Conservation (phyloP, 2,329 filamentous ascomycete genomes). For the Apiospora koreana region DNA sequence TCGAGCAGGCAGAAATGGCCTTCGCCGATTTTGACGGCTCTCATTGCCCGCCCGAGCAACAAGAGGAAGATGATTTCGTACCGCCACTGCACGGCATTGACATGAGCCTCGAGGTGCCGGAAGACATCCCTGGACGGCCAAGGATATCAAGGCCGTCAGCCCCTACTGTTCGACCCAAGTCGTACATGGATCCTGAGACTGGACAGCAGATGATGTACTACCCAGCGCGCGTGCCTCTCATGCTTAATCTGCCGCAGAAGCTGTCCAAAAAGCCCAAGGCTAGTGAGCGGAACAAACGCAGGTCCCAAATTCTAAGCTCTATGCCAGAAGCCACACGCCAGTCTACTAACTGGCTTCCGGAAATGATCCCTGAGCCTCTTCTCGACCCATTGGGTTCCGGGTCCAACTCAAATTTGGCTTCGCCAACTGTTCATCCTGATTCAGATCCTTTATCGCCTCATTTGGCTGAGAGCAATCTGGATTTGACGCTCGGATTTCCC, state of each 20-base stretch:
- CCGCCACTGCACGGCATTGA: constrained; percentile 23
- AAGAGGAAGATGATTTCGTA: constrained; percentile 22
- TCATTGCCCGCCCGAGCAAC: constrained; percentile 63
- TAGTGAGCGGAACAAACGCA: constrained; percentile 65
- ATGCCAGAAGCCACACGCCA: constrained; percentile 50
- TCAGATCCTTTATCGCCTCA: not conserved
- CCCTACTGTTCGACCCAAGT: constrained; percentile 45
- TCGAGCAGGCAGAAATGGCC: constrained; percentile 63
- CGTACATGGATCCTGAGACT: constrained; percentile 64
- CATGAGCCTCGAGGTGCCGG: constrained; percentile 19
- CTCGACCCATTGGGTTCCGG: constrained; percentile 35
- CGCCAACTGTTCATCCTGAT: constrained; percentile 14
- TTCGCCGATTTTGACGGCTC: constrained; percentile 84
- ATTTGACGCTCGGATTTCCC: not conserved
- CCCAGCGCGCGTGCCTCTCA: constrained; percentile 88
- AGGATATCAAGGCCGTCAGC: constrained; percentile 35
- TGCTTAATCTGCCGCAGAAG: constrained; percentile 89
- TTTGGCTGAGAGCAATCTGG: not conserved
- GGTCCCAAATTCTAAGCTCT: constrained; percentile 70
- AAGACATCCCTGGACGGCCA: constrained; percentile 22
- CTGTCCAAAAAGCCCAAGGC: constrained; percentile 73
- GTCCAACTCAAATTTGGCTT: constrained; percentile 18
- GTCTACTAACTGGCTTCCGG: constrained; percentile 32
- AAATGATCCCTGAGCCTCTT: constrained; percentile 26
- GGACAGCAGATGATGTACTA: constrained; percentile 90